Evolutionary conservation across 2,329 filamentous ascomycete genomes (phyloP).

Genomic region (Herpotrichia juniperi): DNA sequence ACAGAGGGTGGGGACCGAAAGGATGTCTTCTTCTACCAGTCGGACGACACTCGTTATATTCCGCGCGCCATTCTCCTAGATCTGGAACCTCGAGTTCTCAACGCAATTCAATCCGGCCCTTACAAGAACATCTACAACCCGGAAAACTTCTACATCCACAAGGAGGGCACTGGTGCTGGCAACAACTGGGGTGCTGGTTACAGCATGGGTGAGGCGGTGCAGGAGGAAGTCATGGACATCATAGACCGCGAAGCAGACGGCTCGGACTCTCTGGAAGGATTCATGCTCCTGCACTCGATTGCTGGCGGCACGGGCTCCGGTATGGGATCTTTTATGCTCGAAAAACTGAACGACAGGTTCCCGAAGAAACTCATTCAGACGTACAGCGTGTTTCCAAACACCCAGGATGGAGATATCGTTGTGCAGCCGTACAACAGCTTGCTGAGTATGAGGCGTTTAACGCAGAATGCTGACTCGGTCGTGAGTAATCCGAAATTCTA

Average conservation of each 20-base stretch:
- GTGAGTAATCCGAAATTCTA: slow-evolving; percentile 58
- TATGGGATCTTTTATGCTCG: slow-evolving; percentile 92
- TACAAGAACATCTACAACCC: slow-evolving; percentile 99
- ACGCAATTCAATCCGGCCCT: slow-evolving; percentile 87
- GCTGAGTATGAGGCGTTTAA: slow-evolving; percentile 85
- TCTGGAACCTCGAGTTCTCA: slow-evolving; percentile 91
- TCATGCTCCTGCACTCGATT: slow-evolving; percentile 99
- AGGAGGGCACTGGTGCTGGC: slow-evolving; percentile 89
- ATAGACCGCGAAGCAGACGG: slow-evolving; percentile 98
- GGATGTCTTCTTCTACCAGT: slow-evolving; percentile 99
- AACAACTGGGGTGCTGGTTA: slow-evolving; percentile 99
- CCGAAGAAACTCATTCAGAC: slow-evolving; percentile 99
- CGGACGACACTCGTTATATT: slow-evolving; percentile 98
- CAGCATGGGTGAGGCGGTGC: slow-evolving; percentile 86
- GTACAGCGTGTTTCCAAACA: slow-evolving; percentile 97
- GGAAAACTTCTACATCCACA: slow-evolving; percentile 97
- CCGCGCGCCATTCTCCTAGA: slow-evolving; percentile 95
- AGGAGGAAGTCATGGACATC: slow-evolving; percentile 99
- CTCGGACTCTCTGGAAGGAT: slow-evolving; percentile 95
- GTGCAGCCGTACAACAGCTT: slow-evolving; percentile 99
- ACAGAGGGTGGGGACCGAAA: slow-evolving; percentile 97
- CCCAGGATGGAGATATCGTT: slow-evolving; percentile 87
- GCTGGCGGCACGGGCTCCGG: slow-evolving; percentile 96
- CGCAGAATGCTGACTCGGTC: slow-evolving; percentile 96
- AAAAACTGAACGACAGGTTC: slow-evolving; percentile 94